Conservation (phyloP, 1,284 basidiomycete genomes). For the Sporisorium graminicola region DNA sequence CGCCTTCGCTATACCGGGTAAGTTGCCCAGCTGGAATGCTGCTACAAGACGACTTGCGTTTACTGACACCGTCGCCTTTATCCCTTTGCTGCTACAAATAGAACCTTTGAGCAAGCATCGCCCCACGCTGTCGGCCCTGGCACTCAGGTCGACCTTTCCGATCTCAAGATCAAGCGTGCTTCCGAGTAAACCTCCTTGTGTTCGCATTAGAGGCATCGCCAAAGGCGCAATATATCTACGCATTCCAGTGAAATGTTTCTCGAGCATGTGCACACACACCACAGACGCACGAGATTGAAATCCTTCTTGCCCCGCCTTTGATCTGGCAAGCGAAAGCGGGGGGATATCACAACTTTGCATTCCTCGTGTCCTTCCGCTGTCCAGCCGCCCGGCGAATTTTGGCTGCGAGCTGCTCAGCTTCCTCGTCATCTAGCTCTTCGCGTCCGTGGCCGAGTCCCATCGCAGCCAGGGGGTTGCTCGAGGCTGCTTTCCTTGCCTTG, state of each 20-base stretch:
- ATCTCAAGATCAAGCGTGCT: constrained; percentile 62
- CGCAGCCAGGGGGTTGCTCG: constrained; percentile 27
- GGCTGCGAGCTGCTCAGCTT: constrained; percentile 36
- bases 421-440: constrained; percentile 58
- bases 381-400: constrained; percentile 31
- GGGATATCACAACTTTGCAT: constrained; percentile 28
- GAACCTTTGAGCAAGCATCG: constrained; percentile 64
- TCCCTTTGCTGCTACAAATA: constrained; percentile 2
- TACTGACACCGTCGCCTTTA: neutral
- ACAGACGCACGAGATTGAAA: neutral
- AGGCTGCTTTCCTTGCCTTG: constrained; percentile 15
- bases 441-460: constrained; percentile 54
- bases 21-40: constrained; percentile 6
- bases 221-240: constrained; percentile 23
- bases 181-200: constrained; percentile 26
- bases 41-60: no score
- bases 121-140: constrained; percentile 57
- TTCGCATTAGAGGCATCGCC: neutral
- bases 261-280: neutral
- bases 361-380: constrained; percentile 4
- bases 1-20: constrained; percentile 57
- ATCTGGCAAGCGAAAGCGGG: neutral
- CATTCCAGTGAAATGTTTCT: neutral
- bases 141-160: constrained; percentile 59
- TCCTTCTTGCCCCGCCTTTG: neutral